Conservation (phyloP, 495 filamentous ascomycete species). For the Penicillium dipodomyicola region DNA sequence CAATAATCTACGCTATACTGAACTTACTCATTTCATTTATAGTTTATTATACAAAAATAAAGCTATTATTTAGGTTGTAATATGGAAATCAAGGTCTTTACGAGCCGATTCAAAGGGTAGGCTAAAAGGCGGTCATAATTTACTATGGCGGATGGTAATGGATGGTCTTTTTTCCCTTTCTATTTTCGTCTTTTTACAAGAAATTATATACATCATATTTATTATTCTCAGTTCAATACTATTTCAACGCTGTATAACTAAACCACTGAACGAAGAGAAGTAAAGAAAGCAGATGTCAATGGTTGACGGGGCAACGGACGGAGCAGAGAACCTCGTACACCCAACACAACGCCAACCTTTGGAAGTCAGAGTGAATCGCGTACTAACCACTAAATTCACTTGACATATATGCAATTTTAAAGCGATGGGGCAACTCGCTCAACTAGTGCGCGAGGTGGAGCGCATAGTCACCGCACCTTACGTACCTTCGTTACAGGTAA, state of each 20-base stretch:
- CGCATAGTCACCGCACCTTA: conserved; percentile 44
- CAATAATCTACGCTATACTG: too few relatives aligned
- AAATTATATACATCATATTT: too few relatives aligned
- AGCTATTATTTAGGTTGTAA: too few relatives aligned
- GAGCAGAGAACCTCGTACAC: conserved; percentile 9
- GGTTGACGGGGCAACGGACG: conserved; percentile 40
- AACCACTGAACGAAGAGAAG: background rate
- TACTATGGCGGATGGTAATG: too few relatives aligned
- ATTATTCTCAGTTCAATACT: background rate
- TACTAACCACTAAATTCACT: background rate
- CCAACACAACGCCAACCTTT: background rate
- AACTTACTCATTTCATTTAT: too few relatives aligned
- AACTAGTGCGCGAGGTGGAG: conserved; percentile 37
- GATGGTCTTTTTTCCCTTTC: background rate
- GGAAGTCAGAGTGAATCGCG: background rate
- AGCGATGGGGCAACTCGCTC: conserved; percentile 20
- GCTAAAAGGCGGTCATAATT: too few relatives aligned
- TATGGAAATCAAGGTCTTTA: too few relatives aligned
- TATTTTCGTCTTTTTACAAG: background rate
- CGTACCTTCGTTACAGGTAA: conserved; percentile 43
- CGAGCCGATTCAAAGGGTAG: too few relatives aligned
- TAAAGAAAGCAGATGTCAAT: conserved; percentile 1
- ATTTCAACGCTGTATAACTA: background rate
- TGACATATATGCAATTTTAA: conserved; percentile 2
- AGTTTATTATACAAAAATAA: too few relatives aligned